Evolutionary conservation across 1,139 yeast species (phyloP), one percentile per base, ranked within the genome.

Genomic region (Hansenula sp.): DNA sequence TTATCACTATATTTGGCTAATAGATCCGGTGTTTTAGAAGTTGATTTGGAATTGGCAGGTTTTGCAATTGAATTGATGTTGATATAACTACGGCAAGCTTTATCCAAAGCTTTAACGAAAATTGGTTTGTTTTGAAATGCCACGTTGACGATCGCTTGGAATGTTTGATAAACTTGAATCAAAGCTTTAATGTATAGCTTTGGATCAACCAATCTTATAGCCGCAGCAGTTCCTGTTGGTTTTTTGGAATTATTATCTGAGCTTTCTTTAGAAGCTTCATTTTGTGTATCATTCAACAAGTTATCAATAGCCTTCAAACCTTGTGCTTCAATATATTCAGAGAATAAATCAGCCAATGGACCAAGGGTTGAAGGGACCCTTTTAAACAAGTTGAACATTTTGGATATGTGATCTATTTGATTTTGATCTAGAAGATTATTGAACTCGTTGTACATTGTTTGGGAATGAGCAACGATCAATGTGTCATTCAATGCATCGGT

Each of bases 1-100:
- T 83, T 78, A 67, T 94, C 99, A 47, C 94, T 81, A 63, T 90
- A 93, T 62, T 81, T 81, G 5, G 99, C 97, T 57, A 94, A 75
- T 55, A 87, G 74, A 58, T 94, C 99, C 0, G 99, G 96, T 1
- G 99, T 91, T 54, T 70, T 75, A 2, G 89, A 79, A 8, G 75
- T 71, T 24, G 75, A 72, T 54, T 76, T 77, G 5, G 62, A 47
- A 33, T 81, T 76, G 21, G 72, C 62, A 13, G 94, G 86, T 17
- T 80, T 72, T 21, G 98, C 96, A 60, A 90, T 82, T 17, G 81
- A 72, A 60, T 94, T 94, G 48, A 74, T 74, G 66, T 94, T 94
- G 57, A 94, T 90, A 59, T 86, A 91, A 40, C 77, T 74, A 46
- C 88, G 80, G 60, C 96, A 93, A 0, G 98, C 96, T 55, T 79